Evolutionary conservation across 257 asterid genomes (phyloP).

Genomic region (Ocimum tenuiflorum): DNA sequence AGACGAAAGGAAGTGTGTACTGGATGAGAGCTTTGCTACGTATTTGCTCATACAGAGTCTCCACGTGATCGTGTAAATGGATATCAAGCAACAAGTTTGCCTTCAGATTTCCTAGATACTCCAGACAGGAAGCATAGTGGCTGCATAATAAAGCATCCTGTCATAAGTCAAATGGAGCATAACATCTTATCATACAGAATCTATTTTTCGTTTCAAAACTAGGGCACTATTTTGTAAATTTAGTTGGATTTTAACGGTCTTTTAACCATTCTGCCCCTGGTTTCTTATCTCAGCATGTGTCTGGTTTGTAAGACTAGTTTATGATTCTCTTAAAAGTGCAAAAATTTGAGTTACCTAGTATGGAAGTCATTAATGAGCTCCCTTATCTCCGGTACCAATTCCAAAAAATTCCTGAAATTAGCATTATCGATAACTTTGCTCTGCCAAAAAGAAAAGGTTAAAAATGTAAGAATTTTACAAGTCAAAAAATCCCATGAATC

Average conservation of each 20-base stretch:
- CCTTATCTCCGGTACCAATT: conserved; percentile 90
- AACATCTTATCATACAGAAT: background rate
- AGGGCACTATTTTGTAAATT: background rate
- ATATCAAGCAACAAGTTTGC: conserved; percentile 77
- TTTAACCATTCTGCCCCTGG: background rate
- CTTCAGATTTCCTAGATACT: conserved; percentile 80
- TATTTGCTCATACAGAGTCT: conserved; percentile 76
- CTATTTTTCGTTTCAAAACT: background rate
- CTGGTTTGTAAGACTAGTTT: background rate
- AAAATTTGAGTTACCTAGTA: conserved; percentile 53
- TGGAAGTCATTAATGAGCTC: conserved; percentile 92
- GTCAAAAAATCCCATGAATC: background rate
- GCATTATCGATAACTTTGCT: conserved; percentile 91
- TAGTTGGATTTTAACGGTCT: background rate
- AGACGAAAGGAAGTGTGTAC: conserved; percentile 86
- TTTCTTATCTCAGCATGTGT: background rate
- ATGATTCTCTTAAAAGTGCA: background rate
- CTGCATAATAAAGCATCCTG: conserved; percentile 39
- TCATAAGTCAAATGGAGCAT: background rate
- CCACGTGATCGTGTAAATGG: conserved; percentile 90
- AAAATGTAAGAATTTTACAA: background rate
- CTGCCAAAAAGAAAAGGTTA: conserved; percentile 36
- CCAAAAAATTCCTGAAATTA: conserved; percentile 82
- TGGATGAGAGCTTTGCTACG: conserved; percentile 96
- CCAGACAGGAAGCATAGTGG: conserved; percentile 88